Percentiles rank a stretch among this genome's conserved stretches.
Conservation (phyloP, 305 asterid species). For the Euphrasia arctica region DNA sequence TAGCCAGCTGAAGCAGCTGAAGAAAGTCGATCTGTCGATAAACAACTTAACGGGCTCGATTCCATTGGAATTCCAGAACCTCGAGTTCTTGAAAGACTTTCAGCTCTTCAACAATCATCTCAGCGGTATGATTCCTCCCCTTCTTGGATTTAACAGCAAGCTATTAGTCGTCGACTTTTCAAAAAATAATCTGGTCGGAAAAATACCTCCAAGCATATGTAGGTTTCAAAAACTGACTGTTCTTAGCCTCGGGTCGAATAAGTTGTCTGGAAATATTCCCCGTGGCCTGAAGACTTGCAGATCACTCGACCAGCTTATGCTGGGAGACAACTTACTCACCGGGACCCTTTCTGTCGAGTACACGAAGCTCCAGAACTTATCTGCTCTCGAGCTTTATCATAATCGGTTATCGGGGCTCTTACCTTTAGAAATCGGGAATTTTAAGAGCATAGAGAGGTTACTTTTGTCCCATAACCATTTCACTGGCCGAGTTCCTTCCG, state of each 20-base stretch:
- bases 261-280: constrained; percentile 71
- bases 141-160: constrained; percentile 59
- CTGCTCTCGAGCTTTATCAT: constrained; percentile 74
- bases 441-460: constrained; percentile 64
- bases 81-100: constrained; percentile 52
- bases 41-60: constrained; percentile 78
- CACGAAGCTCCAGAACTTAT: constrained; percentile 62
- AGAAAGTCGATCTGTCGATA: constrained; percentile 64
- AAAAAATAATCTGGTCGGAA: constrained; percentile 70
- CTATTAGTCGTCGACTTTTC: constrained; percentile 67
- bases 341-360: constrained; percentile 73
- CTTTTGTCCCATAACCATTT: constrained; percentile 63
- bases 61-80: constrained; percentile 60
- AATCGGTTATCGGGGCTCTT: constrained; percentile 70
- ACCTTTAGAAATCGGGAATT: constrained; percentile 58
- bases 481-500: constrained; percentile 63
- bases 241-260: constrained; percentile 80
- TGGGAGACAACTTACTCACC: constrained; percentile 77
- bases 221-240: constrained; percentile 44
- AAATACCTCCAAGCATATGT: constrained; percentile 65
- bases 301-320: constrained; percentile 77
- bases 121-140: constrained; percentile 58
- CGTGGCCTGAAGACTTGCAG: constrained; percentile 69
- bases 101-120: constrained; percentile 81
- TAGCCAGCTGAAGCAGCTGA: constrained; percentile 48